Evolutionary conservation across 495 filamentous ascomycete species (phyloP), one percentile per base, ranked within the genome.

Genomic region (Glonium stellatum): DNA sequence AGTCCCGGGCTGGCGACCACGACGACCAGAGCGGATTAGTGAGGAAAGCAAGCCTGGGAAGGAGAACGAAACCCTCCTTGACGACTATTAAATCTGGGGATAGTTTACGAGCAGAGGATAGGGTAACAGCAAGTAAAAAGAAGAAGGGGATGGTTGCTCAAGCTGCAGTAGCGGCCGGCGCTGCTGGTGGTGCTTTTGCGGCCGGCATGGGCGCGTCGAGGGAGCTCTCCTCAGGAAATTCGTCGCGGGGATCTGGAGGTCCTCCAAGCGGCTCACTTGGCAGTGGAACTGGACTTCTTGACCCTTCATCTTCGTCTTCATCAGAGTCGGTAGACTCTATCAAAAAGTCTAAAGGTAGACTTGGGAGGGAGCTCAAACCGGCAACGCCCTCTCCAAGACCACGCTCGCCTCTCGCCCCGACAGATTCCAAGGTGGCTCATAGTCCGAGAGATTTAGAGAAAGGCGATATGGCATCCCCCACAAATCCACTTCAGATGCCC

Each of bases 21-120:
- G 77, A 74, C 15, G 84, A 89, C 52, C 79, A 82, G 54, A 80
- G 78, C 41, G 76, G 79, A 13, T 72, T 95, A 6, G 87, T 97
- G 5, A 77, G 91, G 65, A 86, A 83, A 67, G 90, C 87, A 23
- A 92, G 89, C 71, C 61, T 91, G 46, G 88, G 90, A 15, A 87
- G 86, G 67, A 79, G 82, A 65, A 83, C 82, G 8, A 88, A 84
- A 63, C 85, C 89, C 6, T 83, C 87, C 13, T 73, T 93, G 65
- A 82, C 88, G 31, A 85, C 77, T 5, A 85, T 88, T 54, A 73
- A 72, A 59, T 80, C 75, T 61, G 64, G 60, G 11, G 71, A 71
- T 18, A 63, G 61, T 54, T 51, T 67, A 31, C 42, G 55, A 8
- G 70, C 70, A 13, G 70, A 69, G 42, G 56, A 67, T 12, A 66